Evolutionary conservation across 2,329 filamentous ascomycete genomes (phyloP).

Genomic region (Scedosporium boydii): DNA sequence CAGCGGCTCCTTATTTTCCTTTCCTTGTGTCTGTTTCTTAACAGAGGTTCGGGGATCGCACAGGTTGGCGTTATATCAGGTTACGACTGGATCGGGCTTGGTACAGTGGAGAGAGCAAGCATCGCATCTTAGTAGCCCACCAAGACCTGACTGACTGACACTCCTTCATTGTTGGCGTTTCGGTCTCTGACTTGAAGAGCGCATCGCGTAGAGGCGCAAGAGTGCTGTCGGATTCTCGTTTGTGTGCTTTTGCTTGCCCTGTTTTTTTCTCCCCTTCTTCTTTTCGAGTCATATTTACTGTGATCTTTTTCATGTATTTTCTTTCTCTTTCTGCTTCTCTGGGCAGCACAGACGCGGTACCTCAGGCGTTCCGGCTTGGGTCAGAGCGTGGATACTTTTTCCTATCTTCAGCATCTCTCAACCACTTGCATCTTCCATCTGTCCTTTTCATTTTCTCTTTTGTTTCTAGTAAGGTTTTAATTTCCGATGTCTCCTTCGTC

Average conservation of each 20-base stretch:
- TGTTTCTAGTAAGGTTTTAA: no score
- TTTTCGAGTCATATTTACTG: slow-evolving; percentile 2
- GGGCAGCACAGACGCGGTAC: not conserved
- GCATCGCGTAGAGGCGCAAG: not conserved
- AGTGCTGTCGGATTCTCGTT: not conserved
- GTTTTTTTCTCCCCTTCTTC: not conserved
- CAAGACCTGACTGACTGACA: no score
- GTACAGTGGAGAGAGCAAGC: not conserved
- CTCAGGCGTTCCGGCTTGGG: not conserved
- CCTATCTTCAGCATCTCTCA: no score
- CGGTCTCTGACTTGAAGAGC: no score
- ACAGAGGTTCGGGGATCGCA: not conserved
- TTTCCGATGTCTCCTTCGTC: no score
- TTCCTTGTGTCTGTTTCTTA: not conserved
- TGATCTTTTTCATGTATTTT: slow-evolving; percentile 11
- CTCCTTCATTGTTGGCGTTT: no score
- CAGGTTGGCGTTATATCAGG: not conserved
- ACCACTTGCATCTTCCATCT: not conserved
- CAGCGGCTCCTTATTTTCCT: not conserved
- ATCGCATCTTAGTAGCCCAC: not conserved
- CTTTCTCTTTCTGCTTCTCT: slow-evolving; percentile 12
- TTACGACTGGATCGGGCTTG: not conserved
- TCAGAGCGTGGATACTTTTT: not conserved
- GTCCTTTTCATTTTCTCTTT: no score
- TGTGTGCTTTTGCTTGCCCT: slow-evolving; percentile 6